These are phyloP conservation scores for Scutellaria barbata DNA, from an alignment of 257 asterid species.

Conservation along the genomic window DNA sequence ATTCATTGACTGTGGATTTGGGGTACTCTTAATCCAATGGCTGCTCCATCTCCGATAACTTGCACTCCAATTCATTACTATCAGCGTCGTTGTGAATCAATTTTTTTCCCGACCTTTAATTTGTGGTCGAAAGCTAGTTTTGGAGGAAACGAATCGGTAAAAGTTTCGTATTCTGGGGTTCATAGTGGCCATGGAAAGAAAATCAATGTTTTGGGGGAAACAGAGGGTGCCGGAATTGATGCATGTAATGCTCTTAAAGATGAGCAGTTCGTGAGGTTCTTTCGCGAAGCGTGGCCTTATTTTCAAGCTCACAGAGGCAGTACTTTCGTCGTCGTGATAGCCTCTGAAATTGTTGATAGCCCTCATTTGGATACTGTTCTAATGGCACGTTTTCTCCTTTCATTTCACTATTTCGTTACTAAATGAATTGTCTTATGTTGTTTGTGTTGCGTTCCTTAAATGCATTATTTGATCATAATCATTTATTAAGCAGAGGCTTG, in stretches of 20 bases:
- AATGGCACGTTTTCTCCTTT: slow-evolving; percentile 53
- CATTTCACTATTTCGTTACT: not conserved
- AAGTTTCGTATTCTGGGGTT: slow-evolving; percentile 7
- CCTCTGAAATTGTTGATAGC: slow-evolving; percentile 74
- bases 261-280: slow-evolving; percentile 68
- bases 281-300: slow-evolving; percentile 85
- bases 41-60: slow-evolving; percentile 37
- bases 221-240: slow-evolving; percentile 40
- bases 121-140: slow-evolving; percentile 26
- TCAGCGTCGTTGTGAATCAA: slow-evolving; percentile 11
- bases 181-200: slow-evolving; percentile 31
- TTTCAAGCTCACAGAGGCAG: slow-evolving; percentile 82
- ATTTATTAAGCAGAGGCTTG: not conserved
- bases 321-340: slow-evolving; percentile 67
- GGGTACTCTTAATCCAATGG: slow-evolving; percentile 43
- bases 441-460: slow-evolving; percentile 26
- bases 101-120: slow-evolving; percentile 20
- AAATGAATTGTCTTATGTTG: slow-evolving; percentile 13
- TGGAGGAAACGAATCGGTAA: slow-evolving; percentile 26
- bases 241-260: slow-evolving; percentile 48
- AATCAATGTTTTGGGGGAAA: slow-evolving; percentile 48
- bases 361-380: slow-evolving; percentile 68
- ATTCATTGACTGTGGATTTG: not conserved
- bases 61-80: slow-evolving; percentile 38
- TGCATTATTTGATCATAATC: slow-evolving; percentile 6